Conservation (phyloP, 176 grass and related monocot species). For the Pontederia paniculata region DNA sequence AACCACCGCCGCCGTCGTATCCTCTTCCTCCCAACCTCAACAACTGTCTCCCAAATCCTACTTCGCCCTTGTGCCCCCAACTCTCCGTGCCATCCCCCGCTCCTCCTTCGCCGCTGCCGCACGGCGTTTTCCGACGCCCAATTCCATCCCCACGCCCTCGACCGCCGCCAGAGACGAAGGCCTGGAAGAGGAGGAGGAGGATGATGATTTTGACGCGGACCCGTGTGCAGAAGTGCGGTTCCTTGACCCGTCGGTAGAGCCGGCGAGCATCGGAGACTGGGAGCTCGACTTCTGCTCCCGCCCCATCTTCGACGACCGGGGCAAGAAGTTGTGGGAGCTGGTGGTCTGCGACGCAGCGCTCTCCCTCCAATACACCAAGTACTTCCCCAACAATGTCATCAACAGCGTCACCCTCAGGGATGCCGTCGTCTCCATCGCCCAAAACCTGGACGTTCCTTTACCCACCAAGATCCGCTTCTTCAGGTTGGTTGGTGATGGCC, state of each 20-base stretch:
- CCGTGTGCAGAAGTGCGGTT: slow-evolving; percentile 71
- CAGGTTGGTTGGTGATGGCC: slow-evolving; percentile 22
- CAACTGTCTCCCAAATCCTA: neutral
- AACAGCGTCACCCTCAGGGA: slow-evolving; percentile 92
- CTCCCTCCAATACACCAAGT: slow-evolving; percentile 93
- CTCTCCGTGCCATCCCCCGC: slow-evolving; percentile 6
- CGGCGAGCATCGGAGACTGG: slow-evolving; percentile 70
- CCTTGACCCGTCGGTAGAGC: slow-evolving; percentile 57
- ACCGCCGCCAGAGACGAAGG: slow-evolving; percentile 28
- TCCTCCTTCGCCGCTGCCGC: slow-evolving; percentile 13
- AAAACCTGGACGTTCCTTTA: slow-evolving; percentile 47
- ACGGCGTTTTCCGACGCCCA: slow-evolving; percentile 25
- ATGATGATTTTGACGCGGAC: slow-evolving; percentile 27
- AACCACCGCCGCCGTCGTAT: neutral
- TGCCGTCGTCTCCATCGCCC: slow-evolving; percentile 48
- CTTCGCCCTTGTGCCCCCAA: slow-evolving; percentile 5
- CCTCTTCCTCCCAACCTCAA: neutral
- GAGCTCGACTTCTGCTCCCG: slow-evolving; percentile 96
- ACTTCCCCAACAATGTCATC: slow-evolving; percentile 97
- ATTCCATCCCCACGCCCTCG: slow-evolving; percentile 32
- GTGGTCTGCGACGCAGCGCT: slow-evolving; percentile 83
- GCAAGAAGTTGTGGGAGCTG: slow-evolving; percentile 96
- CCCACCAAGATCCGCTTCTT: slow-evolving; percentile 86
- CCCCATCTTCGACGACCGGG: slow-evolving; percentile 67
- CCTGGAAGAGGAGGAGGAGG: slow-evolving; percentile 19